Conservation (phyloP, 169 alveolate species). For the Plasmodium fragile region DNA sequence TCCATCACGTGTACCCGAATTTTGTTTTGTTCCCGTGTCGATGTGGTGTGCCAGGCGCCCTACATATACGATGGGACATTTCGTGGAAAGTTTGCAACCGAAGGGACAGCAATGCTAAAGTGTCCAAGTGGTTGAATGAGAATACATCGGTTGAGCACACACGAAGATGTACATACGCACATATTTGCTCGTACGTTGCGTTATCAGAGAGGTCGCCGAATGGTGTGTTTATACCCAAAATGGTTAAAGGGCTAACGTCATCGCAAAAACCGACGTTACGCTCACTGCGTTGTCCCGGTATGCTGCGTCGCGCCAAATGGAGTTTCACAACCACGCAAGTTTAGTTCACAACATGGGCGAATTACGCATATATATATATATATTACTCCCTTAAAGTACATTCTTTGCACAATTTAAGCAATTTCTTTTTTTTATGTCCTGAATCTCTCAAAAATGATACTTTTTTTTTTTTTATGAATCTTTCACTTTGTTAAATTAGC, state of each 20-base stretch:
- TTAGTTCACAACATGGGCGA: not conserved
- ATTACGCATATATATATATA: not conserved
- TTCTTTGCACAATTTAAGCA: not conserved
- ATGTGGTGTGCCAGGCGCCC: not conserved
- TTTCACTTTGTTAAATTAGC: slow-evolving; percentile 1
- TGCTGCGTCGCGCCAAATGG: not conserved
- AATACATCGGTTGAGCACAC: not conserved
- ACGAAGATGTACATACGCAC: not conserved
- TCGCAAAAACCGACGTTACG: not conserved
- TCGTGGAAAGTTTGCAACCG: not conserved
- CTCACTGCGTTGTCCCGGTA: not conserved
- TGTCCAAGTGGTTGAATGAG: not conserved
- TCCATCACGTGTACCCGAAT: not conserved
- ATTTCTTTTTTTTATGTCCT: not conserved
- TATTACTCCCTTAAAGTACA: not conserved
- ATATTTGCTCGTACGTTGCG: not conserved
- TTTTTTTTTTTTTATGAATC: not conserved
- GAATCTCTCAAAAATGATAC: not conserved
- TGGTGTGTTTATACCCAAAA: not conserved
- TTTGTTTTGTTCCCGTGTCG: not conserved
- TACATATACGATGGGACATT: not conserved
- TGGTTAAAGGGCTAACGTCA: not conserved
- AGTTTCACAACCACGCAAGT: not conserved
- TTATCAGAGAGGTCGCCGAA: not conserved
- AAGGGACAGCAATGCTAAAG: not conserved